These are phyloP conservation scores for Pulicaria dysenterica DNA, from an alignment of 129 eudicot species.

Conservation along the genomic window DNA sequence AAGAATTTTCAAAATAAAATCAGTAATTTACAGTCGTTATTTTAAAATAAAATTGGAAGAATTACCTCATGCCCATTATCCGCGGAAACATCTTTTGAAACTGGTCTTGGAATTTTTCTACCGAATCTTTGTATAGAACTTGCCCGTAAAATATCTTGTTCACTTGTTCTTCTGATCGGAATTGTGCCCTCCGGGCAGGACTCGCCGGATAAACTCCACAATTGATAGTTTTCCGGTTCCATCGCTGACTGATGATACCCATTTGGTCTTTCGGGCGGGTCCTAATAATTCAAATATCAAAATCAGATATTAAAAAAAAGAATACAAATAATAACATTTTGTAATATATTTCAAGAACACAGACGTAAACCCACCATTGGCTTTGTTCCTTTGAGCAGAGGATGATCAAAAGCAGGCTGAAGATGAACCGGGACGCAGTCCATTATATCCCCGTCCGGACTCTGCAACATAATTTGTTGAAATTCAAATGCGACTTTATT, in stretches of 20 bases:
- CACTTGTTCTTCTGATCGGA: slow-evolving; percentile 86
- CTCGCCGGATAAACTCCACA: slow-evolving; percentile 75
- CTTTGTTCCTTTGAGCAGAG: slow-evolving; percentile 69
- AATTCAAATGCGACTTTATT: background rate
- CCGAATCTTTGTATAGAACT: slow-evolving; percentile 69
- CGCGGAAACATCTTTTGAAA: slow-evolving; percentile 67
- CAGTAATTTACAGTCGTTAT: too few species aligned
- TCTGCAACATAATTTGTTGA: slow-evolving; percentile 44
- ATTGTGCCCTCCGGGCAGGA: slow-evolving; percentile 81
- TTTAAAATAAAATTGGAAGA: background rate
- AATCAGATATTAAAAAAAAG: background rate
- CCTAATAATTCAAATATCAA: slow-evolving; percentile 44
- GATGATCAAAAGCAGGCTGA: slow-evolving; percentile 98
- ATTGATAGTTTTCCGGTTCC: slow-evolving; percentile 54
- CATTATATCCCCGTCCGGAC: slow-evolving; percentile 92
- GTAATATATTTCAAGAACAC: background rate
- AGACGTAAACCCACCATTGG: slow-evolving; percentile 61
- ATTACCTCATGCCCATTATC: slow-evolving; percentile 90
- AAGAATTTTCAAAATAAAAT: too few species aligned
- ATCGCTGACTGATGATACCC: slow-evolving; percentile 42
- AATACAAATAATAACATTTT: slow-evolving; percentile 4
- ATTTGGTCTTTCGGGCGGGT: slow-evolving; percentile 77
- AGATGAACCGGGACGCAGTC: slow-evolving; percentile 80
- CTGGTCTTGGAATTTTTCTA: slow-evolving; percentile 47
- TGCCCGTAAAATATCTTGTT: slow-evolving; percentile 70